Evolutionary conservation across 768 basidiomycete species (phyloP).

Genomic region (Pleurotus sapidus): DNA sequence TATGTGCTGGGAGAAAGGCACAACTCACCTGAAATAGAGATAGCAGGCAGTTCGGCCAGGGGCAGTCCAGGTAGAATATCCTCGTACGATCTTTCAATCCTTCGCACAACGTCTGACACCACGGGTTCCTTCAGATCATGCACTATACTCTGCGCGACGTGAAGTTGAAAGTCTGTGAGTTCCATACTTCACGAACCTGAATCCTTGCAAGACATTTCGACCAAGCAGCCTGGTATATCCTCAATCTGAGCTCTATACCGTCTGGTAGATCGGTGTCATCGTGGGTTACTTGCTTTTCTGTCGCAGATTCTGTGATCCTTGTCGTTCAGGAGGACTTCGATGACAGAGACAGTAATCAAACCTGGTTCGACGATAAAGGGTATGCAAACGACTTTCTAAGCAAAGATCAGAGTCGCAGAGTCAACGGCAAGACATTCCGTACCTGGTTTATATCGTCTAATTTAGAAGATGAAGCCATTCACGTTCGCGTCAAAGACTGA

Average conservation of each 20-base stretch:
- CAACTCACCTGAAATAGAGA: slow-evolving; percentile 52
- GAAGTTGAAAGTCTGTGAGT: neutral
- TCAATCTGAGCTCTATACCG: slow-evolving; percentile 32
- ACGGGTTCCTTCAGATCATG: slow-evolving; percentile 46
- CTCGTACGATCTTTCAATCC: slow-evolving; percentile 42
- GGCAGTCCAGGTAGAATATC: slow-evolving; percentile 54
- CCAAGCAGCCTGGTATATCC: slow-evolving; percentile 59
- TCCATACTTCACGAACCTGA: slow-evolving; percentile 36
- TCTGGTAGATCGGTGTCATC: slow-evolving; percentile 11
- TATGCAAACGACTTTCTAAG: slow-evolving; percentile 12
- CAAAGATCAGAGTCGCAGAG: neutral
- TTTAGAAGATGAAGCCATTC: neutral
- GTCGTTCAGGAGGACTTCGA: too few relatives aligned
- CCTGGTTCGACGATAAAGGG: slow-evolving; percentile 7
- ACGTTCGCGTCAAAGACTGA: slow-evolving; percentile 1
- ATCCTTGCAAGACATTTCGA: slow-evolving; percentile 52
- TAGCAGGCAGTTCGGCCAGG: slow-evolving; percentile 55
- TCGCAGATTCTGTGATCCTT: too few relatives aligned
- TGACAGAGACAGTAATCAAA: neutral
- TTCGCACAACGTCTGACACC: slow-evolving; percentile 38
- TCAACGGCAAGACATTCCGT: neutral
- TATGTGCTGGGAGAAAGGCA: neutral
- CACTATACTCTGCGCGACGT: slow-evolving; percentile 37
- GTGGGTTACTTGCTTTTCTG: neutral
- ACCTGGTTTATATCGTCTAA: slow-evolving; percentile 12